Evolutionary conservation across 305 asterid species (phyloP).

Genomic region (Striga hermonthica): DNA sequence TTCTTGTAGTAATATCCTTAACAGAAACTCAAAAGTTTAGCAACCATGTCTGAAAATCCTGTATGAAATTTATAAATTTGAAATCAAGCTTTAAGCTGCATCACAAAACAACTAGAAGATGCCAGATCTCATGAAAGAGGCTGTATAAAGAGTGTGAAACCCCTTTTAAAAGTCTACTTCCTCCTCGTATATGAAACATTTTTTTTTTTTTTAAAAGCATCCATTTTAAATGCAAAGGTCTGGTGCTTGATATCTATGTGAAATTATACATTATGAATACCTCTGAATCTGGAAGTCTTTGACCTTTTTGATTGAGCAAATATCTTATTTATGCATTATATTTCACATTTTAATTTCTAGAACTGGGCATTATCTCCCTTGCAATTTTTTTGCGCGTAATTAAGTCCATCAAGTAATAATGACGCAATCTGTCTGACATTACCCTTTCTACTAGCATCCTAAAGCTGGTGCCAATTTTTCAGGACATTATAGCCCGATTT

Average conservation of each 20-base stretch:
- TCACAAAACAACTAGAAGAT: neutral
- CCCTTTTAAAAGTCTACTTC: conserved; percentile 11
- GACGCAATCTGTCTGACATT: conserved; percentile 15
- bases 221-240: conserved; percentile 6
- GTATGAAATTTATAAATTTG: conserved; percentile 4
- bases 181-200: conserved; percentile 1
- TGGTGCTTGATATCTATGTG: conserved; percentile 1
- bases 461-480: conserved; percentile 34
- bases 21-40: conserved; percentile 12
- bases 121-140: conserved; percentile 12
- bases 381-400: conserved; percentile 5
- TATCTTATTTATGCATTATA: conserved; percentile 12
- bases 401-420: conserved; percentile 23
- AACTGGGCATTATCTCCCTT: conserved; percentile 6
- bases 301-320: conserved; percentile 21
- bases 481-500: conserved; percentile 91
- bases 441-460: conserved; percentile 24
- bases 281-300: conserved; percentile 14
- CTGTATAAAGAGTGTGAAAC: conserved; percentile 13
- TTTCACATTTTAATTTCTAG: neutral
- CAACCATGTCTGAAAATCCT: neutral
- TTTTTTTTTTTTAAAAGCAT: neutral
- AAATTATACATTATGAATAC: neutral
- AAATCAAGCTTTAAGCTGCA: conserved; percentile 5
- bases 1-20: conserved; percentile 5